A percentile compares a stretch with the other conserved stretches of the same genome.
phyloP scores from a whole-genome alignment of 1,284 basidiomycete species.

The Ustilago vetiveriae region DNA sequence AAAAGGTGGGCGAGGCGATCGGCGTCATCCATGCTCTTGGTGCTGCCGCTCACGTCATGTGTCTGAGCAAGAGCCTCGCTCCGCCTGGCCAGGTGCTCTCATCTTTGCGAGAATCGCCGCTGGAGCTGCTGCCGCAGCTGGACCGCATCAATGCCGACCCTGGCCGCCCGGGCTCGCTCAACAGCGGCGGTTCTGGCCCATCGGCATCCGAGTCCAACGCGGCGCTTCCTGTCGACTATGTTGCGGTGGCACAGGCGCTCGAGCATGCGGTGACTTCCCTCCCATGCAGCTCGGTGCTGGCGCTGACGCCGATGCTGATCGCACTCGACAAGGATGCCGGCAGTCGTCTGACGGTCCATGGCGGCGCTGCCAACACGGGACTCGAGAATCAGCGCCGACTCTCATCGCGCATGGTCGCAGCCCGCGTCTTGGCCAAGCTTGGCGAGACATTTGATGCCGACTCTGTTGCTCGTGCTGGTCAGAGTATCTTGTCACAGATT shows the following conservation, averaged over 20 bases:
- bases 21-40: constrained; percentile 54
- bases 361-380: constrained; percentile 29
- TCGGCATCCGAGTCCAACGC: constrained; percentile 35
- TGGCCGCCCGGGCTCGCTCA: constrained; percentile 36
- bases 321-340: constrained; percentile 75
- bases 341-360: constrained; percentile 66
- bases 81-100: constrained; percentile 23
- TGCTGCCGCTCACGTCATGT: constrained; percentile 55
- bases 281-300: constrained; percentile 78
- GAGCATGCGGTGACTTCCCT: constrained; percentile 75
- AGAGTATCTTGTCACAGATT: constrained; percentile 36
- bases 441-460: constrained; percentile 76
- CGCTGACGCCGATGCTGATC: constrained; percentile 84
- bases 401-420: constrained; percentile 76
- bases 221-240: constrained; percentile 77
- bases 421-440: constrained; percentile 75
- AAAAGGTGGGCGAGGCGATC: constrained; percentile 46
- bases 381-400: constrained; percentile 69
- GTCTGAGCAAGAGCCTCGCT: constrained; percentile 55
- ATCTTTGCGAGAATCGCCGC: constrained; percentile 53
- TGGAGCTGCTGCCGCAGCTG: constrained; percentile 69
- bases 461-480: constrained; percentile 21
- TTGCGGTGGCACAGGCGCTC: constrained; percentile 78
- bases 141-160: constrained; percentile 70
- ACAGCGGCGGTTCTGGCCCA: constrained; percentile 11